Percentiles rank a stretch among this genome's conserved stretches.
phyloP scores from a whole-genome alignment of 2,329 filamentous ascomycete genomes.

The Alternaria sp. region DNA sequence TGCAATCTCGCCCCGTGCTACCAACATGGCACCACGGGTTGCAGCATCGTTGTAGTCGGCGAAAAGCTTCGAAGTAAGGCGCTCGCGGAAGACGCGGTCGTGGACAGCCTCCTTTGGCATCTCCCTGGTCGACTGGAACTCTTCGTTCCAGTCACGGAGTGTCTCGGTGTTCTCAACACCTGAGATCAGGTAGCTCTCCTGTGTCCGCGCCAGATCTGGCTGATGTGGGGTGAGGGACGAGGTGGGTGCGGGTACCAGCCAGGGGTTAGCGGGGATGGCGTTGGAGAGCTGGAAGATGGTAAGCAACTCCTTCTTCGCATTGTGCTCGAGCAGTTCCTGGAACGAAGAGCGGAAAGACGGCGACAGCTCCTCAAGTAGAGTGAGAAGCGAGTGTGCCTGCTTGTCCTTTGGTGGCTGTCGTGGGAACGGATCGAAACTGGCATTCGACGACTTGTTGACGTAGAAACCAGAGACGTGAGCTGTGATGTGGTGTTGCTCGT shows the following conservation, averaged over 20 bases:
- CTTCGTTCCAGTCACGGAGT: conserved; percentile 97
- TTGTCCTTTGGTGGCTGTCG: conserved; percentile 79
- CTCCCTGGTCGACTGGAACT: conserved; percentile 96
- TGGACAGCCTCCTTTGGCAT: conserved; percentile 93
- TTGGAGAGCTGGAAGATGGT: conserved; percentile 97
- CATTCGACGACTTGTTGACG: conserved; percentile 94
- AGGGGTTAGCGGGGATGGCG: conserved; percentile 89
- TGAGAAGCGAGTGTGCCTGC: conserved; percentile 85
- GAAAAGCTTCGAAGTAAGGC: conserved; percentile 93
- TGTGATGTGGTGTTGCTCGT: conserved; percentile 93
- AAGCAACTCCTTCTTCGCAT: conserved; percentile 84
- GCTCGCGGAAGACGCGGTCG: conserved; percentile 94
- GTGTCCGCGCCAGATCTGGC: conserved; percentile 85
- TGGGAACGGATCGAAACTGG: conserved; percentile 92
- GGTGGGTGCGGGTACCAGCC: conserved; percentile 79
- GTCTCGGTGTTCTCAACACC: conserved; percentile 95
- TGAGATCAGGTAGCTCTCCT: conserved; percentile 89
- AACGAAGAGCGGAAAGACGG: conserved; percentile 83
- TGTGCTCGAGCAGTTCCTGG: conserved; percentile 80
- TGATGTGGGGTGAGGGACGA: conserved; percentile 75
- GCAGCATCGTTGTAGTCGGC: conserved; percentile 98
- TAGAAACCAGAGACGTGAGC: conserved; percentile 94
- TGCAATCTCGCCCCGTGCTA: conserved; percentile 90
- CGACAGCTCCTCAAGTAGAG: conserved; percentile 79
- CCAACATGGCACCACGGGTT: conserved; percentile 87